phyloP scores from a whole-genome alignment of 2,329 filamentous ascomycete species.

The Hysterium pulicare region DNA sequence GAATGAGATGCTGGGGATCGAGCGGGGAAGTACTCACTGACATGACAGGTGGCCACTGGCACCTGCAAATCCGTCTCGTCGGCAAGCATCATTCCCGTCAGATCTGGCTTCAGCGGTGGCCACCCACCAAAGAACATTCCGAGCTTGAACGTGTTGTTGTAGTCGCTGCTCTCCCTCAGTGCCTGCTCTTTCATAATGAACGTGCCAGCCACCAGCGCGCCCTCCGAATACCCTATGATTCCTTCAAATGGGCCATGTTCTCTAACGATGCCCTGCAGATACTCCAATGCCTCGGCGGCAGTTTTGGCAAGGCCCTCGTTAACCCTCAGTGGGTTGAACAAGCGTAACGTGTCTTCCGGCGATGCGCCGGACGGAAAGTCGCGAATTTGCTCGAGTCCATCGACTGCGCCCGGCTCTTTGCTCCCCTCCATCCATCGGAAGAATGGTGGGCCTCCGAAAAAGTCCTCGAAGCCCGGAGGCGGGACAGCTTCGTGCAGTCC shows the following conservation, averaged over 20 bases:
- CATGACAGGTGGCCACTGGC: slow-evolving; percentile 42
- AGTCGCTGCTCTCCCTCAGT: slow-evolving; percentile 14
- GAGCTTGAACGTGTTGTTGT: slow-evolving; percentile 36
- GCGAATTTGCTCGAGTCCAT: slow-evolving; percentile 46
- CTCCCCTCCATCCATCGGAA: slow-evolving; percentile 22
- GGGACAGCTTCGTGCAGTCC: slow-evolving; percentile 22
- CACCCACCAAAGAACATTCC: slow-evolving; percentile 50
- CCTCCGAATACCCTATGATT: slow-evolving; percentile 61
- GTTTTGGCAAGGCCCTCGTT: slow-evolving; percentile 37
- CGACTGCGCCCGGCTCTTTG: slow-evolving; percentile 13
- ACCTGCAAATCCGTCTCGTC: slow-evolving; percentile 41
- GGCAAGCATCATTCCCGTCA: slow-evolving; percentile 32
- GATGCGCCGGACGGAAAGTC: slow-evolving; percentile 53
- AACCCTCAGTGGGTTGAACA: slow-evolving; percentile 38
- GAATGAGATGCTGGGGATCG: not conserved
- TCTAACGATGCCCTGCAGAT: slow-evolving; percentile 18
- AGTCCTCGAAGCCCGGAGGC: slow-evolving; percentile 24
- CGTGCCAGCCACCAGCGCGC: slow-evolving; percentile 54
- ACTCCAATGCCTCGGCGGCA: slow-evolving; percentile 17
- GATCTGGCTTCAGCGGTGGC: slow-evolving; percentile 38
- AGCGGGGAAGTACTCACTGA: slow-evolving; percentile 18
- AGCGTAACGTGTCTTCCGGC: slow-evolving; percentile 56
- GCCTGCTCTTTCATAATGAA: slow-evolving; percentile 23
- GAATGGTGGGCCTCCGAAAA: slow-evolving; percentile 25
- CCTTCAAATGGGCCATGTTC: slow-evolving; percentile 43